phyloP scores from a whole-genome alignment of 441 rosid species.

The Croton laevigatus region DNA sequence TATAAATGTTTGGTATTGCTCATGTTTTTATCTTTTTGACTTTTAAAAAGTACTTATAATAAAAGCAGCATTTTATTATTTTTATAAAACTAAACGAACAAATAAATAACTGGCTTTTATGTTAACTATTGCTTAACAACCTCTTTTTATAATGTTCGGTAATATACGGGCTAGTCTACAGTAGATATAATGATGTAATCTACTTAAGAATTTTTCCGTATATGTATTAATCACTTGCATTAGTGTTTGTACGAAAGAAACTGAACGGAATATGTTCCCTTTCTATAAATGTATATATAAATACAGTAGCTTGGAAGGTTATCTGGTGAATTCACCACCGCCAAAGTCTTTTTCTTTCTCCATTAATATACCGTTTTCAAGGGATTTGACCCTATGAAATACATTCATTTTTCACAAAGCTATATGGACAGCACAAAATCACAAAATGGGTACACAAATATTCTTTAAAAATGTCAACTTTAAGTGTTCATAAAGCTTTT shows the following conservation, averaged over 20 bases:
- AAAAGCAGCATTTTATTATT: too few species aligned
- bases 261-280: not conserved
- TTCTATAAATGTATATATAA: not conserved
- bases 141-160: too few species aligned
- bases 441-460: not conserved
- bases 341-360: not conserved
- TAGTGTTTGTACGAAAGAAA: not conserved
- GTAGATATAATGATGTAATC: too few species aligned
- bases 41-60: too few species aligned
- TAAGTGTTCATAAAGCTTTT: not conserved
- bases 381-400: not conserved
- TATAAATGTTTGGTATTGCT: too few species aligned
- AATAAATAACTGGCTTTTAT: too few species aligned
- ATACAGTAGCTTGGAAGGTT: not conserved
- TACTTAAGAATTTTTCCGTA: too few species aligned
- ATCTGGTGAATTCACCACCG: not conserved
- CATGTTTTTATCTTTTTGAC: too few species aligned
- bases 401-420: not conserved
- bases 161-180: too few species aligned
- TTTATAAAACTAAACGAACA: too few species aligned
- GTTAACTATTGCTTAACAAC: too few species aligned
- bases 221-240: not conserved
- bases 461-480: not conserved
- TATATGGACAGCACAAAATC: not conserved
- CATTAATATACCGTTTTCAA: not conserved